Conservation (phyloP, 345 rosid species). For the Crucihimalaya himalaica region DNA sequence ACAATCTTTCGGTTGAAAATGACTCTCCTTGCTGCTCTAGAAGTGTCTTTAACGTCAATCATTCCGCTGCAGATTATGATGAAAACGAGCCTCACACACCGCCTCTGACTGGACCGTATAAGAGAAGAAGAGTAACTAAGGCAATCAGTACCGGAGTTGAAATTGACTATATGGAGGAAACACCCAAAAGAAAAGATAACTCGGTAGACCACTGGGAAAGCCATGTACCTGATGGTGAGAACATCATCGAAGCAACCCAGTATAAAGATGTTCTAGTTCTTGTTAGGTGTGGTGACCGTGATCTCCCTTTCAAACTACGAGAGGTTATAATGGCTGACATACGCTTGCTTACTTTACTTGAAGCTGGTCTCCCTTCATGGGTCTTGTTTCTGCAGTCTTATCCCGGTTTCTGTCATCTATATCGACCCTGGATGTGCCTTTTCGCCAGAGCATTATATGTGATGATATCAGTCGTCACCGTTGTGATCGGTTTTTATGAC, state of each 20-base stretch:
- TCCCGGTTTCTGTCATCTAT: constrained; percentile 87
- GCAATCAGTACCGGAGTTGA: constrained; percentile 50
- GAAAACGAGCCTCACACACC: constrained; percentile 63
- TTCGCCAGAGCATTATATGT: constrained; percentile 88
- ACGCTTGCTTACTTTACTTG: constrained; percentile 82
- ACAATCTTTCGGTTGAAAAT: constrained; percentile 41
- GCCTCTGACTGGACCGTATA: constrained; percentile 68
- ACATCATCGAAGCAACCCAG: constrained; percentile 51
- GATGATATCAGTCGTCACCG: constrained; percentile 70
- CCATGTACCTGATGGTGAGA: constrained; percentile 46
- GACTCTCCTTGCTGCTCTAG: constrained; percentile 43
- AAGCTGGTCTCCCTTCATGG: constrained; percentile 99
- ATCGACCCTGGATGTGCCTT: constrained; percentile 99
- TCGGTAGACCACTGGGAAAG: constrained; percentile 44
- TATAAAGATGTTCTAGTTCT: constrained; percentile 75
- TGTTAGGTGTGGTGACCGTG: constrained; percentile 72
- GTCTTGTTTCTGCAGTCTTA: constrained; percentile 96
- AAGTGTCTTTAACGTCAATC: constrained; percentile 44
- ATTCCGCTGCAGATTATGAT: constrained; percentile 37
- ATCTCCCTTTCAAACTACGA: constrained; percentile 79
- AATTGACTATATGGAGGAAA: constrained; percentile 69
- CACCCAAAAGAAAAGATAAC: constrained; percentile 46
- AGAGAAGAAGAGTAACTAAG: constrained; percentile 72
- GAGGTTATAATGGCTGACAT: constrained; percentile 72
- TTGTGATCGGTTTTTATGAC: constrained; percentile 90